Percentiles rank a stretch among this genome's conserved stretches.
Evolutionary conservation across 2,329 filamentous ascomycete genomes (phyloP).

Genomic region (Phaeophleospora eucalypticola): DNA sequence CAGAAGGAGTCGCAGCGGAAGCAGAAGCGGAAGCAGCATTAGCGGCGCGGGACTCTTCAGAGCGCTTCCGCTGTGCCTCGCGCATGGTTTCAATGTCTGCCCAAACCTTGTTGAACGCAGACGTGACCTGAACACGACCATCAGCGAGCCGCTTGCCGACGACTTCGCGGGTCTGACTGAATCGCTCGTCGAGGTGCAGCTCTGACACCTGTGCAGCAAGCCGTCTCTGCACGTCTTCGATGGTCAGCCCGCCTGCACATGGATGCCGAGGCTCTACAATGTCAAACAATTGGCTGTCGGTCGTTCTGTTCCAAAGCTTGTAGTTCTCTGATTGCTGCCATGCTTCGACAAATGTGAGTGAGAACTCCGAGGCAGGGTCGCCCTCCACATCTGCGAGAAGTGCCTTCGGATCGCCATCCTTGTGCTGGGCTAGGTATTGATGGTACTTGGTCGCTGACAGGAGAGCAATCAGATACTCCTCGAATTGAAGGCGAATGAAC

Average conservation of each 20-base stretch:
- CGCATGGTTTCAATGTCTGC: slow-evolving; percentile 80
- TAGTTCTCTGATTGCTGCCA: slow-evolving; percentile 91
- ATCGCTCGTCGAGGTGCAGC: slow-evolving; percentile 84
- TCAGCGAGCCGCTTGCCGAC: slow-evolving; percentile 85
- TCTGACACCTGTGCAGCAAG: slow-evolving; percentile 90
- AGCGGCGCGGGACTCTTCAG: slow-evolving; percentile 52
- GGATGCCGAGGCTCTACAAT: slow-evolving; percentile 91
- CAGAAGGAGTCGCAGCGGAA: slow-evolving; percentile 12
- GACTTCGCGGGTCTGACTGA: slow-evolving; percentile 77
- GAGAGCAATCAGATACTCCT: slow-evolving; percentile 88
- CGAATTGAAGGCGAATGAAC: slow-evolving; percentile 94
- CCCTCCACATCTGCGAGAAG: slow-evolving; percentile 65
- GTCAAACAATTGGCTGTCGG: slow-evolving; percentile 84
- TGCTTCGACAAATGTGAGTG: slow-evolving; percentile 75
- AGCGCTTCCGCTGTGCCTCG: slow-evolving; percentile 64
- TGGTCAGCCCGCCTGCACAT: slow-evolving; percentile 83
- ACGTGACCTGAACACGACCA: slow-evolving; percentile 81
- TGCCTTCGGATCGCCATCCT: slow-evolving; percentile 52
- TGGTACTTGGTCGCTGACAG: slow-evolving; percentile 89
- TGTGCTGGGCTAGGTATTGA: slow-evolving; percentile 42
- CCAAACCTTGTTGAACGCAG: slow-evolving; percentile 83
- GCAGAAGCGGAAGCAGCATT: slow-evolving; percentile 20
- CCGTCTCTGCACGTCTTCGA: slow-evolving; percentile 89
- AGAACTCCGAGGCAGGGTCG: slow-evolving; percentile 81
- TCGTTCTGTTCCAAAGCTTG: slow-evolving; percentile 70